phyloP scores from a whole-genome alignment of 495 filamentous ascomycete genomes.

The Aspergillus avenaceus region DNA sequence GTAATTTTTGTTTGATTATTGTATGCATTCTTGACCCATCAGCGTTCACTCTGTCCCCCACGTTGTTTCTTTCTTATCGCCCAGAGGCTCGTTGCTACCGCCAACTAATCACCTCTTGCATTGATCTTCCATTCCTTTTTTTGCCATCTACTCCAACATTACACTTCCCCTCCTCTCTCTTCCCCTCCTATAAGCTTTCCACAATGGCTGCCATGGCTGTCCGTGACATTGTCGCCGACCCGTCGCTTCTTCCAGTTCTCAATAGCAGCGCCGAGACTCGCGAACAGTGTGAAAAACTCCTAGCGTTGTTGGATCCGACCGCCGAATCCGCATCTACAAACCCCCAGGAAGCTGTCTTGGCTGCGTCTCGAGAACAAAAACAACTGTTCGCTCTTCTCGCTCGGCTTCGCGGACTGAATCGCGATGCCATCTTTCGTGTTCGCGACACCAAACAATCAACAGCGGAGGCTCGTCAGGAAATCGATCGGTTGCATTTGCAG shows the following conservation, averaged over 20 bases:
- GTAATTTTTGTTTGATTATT: too few species aligned
- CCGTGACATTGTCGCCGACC: slow-evolving; percentile 64
- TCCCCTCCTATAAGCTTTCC: neutral
- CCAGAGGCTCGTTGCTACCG: too few species aligned
- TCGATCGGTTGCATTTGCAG: slow-evolving; percentile 86
- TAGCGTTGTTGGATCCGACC: slow-evolving; percentile 54
- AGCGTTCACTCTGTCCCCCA: slow-evolving; percentile 14
- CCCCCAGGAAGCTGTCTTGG: slow-evolving; percentile 50
- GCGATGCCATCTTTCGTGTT: slow-evolving; percentile 72
- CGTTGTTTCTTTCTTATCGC: slow-evolving; percentile 10
- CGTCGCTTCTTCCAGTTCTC: slow-evolving; percentile 66
- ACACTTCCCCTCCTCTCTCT: slow-evolving; percentile 2
- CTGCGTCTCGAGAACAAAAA: slow-evolving; percentile 74
- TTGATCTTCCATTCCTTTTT: neutral
- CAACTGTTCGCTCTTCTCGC: slow-evolving; percentile 73
- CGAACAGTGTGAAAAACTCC: slow-evolving; percentile 67
- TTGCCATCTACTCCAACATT: neutral
- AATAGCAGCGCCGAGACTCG: slow-evolving; percentile 65
- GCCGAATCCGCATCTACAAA: slow-evolving; percentile 31
- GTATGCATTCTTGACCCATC: slow-evolving; percentile 8
- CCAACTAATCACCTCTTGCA: too few species aligned
- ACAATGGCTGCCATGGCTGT: slow-evolving; percentile 36
- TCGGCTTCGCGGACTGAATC: slow-evolving; percentile 77
- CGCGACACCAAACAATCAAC: slow-evolving; percentile 84
- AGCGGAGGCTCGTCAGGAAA: slow-evolving; percentile 81